A percentile compares a stretch with the other conserved stretches of the same genome.
These are phyloP conservation scores for Allium sativum DNA, from an alignment of 106 monocot genomes.

Conservation along the genomic window DNA sequence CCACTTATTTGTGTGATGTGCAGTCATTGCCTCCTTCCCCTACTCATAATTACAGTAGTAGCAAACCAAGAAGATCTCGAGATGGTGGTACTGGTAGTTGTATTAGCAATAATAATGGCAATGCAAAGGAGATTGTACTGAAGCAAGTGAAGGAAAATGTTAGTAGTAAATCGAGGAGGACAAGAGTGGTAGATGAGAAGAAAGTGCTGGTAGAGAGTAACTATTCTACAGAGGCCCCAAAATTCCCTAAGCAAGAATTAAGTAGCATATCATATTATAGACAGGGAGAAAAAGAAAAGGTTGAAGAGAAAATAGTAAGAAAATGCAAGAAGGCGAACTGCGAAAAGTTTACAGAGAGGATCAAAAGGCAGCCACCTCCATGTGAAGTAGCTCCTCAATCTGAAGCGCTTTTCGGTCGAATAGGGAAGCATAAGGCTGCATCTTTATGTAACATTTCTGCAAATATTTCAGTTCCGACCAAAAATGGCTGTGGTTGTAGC, in stretches of 20 bases:
- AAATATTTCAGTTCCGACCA: too few relatives aligned
- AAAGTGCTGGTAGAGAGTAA: not conserved
- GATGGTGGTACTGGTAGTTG: too few relatives aligned
- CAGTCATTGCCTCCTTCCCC: conserved; percentile 16
- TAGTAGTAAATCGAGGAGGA: conserved; percentile 19
- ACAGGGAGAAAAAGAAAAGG: not conserved
- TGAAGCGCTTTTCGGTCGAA: not conserved
- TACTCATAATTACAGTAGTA: not conserved
- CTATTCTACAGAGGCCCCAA: not conserved
- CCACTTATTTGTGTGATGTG: not conserved
- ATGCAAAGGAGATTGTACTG: conserved; percentile 27
- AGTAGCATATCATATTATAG: too few relatives aligned
- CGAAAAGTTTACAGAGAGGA: conserved; percentile 36
- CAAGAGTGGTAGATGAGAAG: not conserved
- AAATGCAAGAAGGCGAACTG: conserved; percentile 19
- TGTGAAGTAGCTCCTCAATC: not conserved
- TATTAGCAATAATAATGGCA: not conserved
- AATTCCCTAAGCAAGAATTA: not conserved
- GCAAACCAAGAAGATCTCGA: conserved; percentile 5
- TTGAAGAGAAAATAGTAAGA: conserved; percentile 2
- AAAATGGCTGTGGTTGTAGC: too few relatives aligned
- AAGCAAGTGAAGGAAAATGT: conserved; percentile 33
- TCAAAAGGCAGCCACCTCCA: conserved; percentile 17
- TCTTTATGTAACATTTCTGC: too few relatives aligned
- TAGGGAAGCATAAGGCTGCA: too few relatives aligned